Percentiles rank a stretch among this genome's conserved stretches.
These are phyloP conservation scores for Fusarium sp. DNA, from an alignment of 2,329 filamentous ascomycete species.

Conservation along the genomic window DNA sequence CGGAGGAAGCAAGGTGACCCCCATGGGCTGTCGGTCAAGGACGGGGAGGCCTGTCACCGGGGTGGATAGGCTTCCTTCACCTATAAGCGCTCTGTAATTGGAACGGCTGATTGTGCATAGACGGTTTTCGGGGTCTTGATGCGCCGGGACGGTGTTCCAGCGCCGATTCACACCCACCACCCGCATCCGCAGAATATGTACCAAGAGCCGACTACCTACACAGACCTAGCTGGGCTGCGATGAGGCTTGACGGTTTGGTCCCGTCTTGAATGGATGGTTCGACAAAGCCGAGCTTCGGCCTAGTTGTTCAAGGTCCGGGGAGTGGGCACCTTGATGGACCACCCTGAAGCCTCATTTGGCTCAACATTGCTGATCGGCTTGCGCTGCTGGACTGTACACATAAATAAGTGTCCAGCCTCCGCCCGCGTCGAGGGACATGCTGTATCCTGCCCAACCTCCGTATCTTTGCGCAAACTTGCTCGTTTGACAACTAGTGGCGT, in stretches of 20 bases:
- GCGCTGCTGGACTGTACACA: constrained; percentile 9
- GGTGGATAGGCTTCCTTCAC: constrained; percentile 32
- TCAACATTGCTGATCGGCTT: constrained; percentile 25
- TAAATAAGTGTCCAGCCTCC: constrained; percentile 34
- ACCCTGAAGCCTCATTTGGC: constrained; percentile 14
- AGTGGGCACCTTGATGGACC: constrained; percentile 44
- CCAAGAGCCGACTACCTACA: constrained; percentile 15
- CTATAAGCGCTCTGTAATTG: constrained; percentile 24
- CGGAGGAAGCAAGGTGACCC: constrained; percentile 24
- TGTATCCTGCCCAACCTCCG: neutral
- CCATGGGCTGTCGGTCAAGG: constrained; percentile 25
- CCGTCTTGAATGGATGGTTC: constrained; percentile 32
- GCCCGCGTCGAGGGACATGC: neutral
- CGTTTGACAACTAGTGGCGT: constrained; percentile 11
- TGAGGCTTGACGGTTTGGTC: constrained; percentile 15
- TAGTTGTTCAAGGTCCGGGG: constrained; percentile 33
- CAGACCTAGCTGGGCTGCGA: constrained; percentile 15
- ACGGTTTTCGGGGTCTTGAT: constrained; percentile 20
- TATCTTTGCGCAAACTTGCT: constrained; percentile 20
- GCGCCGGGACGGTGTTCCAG: constrained; percentile 4
- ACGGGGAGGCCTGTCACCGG: constrained; percentile 27
- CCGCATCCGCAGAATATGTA: constrained; percentile 9
- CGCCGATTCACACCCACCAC: constrained; percentile 1
- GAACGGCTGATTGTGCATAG: constrained; percentile 28
- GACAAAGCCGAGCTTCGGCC: constrained; percentile 26